These are phyloP conservation scores for Alternaria ventricosa DNA, from an alignment of 2,329 filamentous ascomycete species.

Conservation along the genomic window DNA sequence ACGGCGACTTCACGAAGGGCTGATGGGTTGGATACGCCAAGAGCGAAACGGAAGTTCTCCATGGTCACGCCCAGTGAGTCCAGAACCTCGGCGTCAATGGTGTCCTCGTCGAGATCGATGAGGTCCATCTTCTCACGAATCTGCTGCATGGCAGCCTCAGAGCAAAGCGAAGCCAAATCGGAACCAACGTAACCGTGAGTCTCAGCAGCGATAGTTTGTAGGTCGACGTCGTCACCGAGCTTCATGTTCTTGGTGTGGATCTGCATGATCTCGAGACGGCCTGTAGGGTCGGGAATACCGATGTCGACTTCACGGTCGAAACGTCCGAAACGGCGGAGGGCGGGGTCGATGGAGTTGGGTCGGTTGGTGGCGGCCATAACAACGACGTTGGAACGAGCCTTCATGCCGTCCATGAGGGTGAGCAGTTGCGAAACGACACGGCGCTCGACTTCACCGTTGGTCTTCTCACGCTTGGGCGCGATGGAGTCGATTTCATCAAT, in stretches of 20 bases:
- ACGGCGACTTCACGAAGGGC: conserved; percentile 98
- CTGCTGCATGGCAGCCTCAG: conserved; percentile 99
- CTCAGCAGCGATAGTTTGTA: conserved; percentile 95
- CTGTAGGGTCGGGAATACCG: conserved; percentile 95
- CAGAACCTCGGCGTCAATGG: conserved; percentile 96
- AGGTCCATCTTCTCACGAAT: conserved; percentile 99
- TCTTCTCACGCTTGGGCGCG: conserved; percentile 99
- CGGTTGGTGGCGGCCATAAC: conserved; percentile 99
- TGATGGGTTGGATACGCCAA: conserved; percentile 97
- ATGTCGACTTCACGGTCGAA: conserved; percentile 99
- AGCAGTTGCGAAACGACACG: conserved; percentile 96
- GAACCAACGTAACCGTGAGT: conserved; percentile 99
- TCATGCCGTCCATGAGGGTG: conserved; percentile 99
- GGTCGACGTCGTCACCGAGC: conserved; percentile 92
- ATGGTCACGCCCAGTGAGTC: conserved; percentile 98
- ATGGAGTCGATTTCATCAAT: conserved; percentile 99
- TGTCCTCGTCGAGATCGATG: conserved; percentile 98
- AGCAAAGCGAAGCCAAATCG: conserved; percentile 97
- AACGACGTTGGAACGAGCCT: conserved; percentile 96
- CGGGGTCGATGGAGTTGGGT: conserved; percentile 97
- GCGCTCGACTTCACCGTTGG: conserved; percentile 97
- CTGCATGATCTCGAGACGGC: conserved; percentile 97
- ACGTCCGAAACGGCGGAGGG: conserved; percentile 95
- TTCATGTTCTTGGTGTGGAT: conserved; percentile 99
- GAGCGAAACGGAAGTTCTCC: conserved; percentile 99